Percentiles rank a stretch among this genome's conserved stretches.
These are phyloP conservation scores for Lasiodiplodia sp. DNA, from an alignment of 2,329 filamentous ascomycete genomes.

Conservation along the genomic window DNA sequence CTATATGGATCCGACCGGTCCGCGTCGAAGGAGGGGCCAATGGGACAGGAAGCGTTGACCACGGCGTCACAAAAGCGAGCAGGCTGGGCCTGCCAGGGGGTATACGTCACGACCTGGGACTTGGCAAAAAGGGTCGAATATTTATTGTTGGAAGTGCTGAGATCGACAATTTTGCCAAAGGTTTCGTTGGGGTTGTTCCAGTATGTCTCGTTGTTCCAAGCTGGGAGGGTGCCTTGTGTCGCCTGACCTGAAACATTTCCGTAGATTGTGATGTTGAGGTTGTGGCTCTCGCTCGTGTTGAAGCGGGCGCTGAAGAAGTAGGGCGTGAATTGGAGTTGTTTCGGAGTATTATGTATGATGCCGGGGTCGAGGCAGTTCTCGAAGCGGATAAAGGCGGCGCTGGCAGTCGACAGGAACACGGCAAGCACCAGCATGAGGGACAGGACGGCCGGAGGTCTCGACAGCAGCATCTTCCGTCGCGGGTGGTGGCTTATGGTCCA, in stretches of 20 bases:
- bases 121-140: constrained; percentile 77
- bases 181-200: constrained; percentile 68
- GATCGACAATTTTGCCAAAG: constrained; percentile 78
- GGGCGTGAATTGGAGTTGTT: constrained; percentile 80
- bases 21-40: constrained; percentile 73
- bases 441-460: background rate
- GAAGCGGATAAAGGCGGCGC: constrained; percentile 71
- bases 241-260: constrained; percentile 87
- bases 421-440: constrained; percentile 13
- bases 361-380: constrained; percentile 78
- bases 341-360: constrained; percentile 65
- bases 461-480: constrained; percentile 23
- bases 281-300: constrained; percentile 67
- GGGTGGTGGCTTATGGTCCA: constrained; percentile 13
- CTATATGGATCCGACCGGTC: constrained; percentile 60
- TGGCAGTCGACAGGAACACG: constrained; percentile 13
- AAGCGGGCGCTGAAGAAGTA: constrained; percentile 77
- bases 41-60: constrained; percentile 72
- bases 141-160: constrained; percentile 64
- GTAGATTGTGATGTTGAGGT: constrained; percentile 80
- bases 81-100: constrained; percentile 64
- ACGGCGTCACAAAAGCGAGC: constrained; percentile 71
- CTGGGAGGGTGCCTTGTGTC: constrained; percentile 64
- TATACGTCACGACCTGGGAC: constrained; percentile 79
- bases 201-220: constrained; percentile 62